These are phyloP conservation scores for Chiua sp. DNA, from an alignment of 1,284 basidiomycete genomes.

Conservation along the genomic window DNA sequence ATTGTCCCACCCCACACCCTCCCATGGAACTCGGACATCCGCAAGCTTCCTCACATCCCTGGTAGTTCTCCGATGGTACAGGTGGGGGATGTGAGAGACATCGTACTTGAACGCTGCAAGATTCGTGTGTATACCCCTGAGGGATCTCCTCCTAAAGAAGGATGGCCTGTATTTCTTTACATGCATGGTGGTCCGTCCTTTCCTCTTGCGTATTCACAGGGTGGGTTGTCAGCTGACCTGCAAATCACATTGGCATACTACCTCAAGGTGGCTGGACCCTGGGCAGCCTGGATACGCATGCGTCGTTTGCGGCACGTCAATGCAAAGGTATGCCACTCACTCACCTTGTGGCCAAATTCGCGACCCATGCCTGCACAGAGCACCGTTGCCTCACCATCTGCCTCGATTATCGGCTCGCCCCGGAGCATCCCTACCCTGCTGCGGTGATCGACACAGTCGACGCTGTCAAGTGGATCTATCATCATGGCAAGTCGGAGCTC, in stretches of 20 bases:
- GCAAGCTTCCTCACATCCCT: constrained; percentile 57
- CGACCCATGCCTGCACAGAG: constrained; percentile 21
- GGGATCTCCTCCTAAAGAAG: constrained; percentile 35
- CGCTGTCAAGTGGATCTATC: constrained; percentile 65
- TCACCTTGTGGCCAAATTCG: not conserved
- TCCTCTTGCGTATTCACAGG: no score
- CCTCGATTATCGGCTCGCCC: constrained; percentile 78
- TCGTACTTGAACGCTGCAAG: constrained; percentile 49
- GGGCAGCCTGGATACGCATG: constrained; percentile 63
- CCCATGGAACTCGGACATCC: constrained; percentile 63
- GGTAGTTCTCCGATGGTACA: constrained; percentile 58
- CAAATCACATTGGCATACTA: not conserved
- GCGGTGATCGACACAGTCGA: constrained; percentile 77
- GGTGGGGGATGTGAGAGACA: constrained; percentile 59
- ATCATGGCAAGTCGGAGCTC: constrained; percentile 46
- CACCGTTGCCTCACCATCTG: constrained; percentile 57
- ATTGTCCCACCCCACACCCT: constrained; percentile 56
- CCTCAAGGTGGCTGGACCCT: constrained; percentile 71
- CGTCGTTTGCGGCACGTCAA: constrained; percentile 47
- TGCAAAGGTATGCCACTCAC: constrained; percentile 26
- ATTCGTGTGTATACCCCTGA: constrained; percentile 65
- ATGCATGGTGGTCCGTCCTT: constrained; percentile 13
- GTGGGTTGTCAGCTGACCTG: no score
- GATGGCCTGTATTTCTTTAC: constrained; percentile 22
- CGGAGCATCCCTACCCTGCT: constrained; percentile 75